A percentile compares a stretch with the other conserved stretches of the same genome.
These are phyloP conservation scores for Metarhizium brunneum DNA, from an alignment of 2,329 filamentous ascomycete species.

Conservation along the genomic window DNA sequence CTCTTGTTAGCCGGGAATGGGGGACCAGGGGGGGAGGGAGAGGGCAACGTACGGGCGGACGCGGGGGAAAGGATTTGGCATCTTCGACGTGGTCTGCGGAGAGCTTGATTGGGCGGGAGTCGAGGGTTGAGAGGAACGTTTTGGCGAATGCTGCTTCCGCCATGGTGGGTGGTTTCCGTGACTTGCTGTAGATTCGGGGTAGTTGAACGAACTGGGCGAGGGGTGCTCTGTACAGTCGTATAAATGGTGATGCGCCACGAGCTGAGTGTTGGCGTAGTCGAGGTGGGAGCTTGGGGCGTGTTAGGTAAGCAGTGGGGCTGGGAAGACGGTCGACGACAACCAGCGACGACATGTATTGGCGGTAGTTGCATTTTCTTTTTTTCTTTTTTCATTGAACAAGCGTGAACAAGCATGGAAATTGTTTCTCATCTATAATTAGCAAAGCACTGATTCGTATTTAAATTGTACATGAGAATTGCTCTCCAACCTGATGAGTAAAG, in stretches of 20 bases:
- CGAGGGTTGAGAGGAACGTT: constrained; percentile 70
- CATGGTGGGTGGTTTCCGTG: constrained; percentile 36
- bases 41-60: constrained; percentile 54
- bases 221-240: neutral
- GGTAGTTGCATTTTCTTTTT: too few relatives aligned
- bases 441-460: too few relatives aligned
- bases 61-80: constrained; percentile 64
- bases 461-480: too few relatives aligned
- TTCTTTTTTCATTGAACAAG: too few relatives aligned
- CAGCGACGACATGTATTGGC: too few relatives aligned
- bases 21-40: neutral
- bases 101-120: constrained; percentile 70
- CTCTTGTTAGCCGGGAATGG: too few relatives aligned
- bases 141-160: constrained; percentile 80
- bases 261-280: neutral
- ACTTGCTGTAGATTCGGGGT: too few relatives aligned
- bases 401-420: too few relatives aligned
- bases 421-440: too few relatives aligned
- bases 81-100: constrained; percentile 88
- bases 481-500: neutral
- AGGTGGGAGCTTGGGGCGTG: neutral
- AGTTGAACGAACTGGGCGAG: too few relatives aligned
- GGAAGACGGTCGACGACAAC: too few relatives aligned
- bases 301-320: neutral
- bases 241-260: neutral